Evolutionary conservation across 2,329 filamentous ascomycete genomes (phyloP).

Genomic region (Hymenoscyphus salicellus): DNA sequence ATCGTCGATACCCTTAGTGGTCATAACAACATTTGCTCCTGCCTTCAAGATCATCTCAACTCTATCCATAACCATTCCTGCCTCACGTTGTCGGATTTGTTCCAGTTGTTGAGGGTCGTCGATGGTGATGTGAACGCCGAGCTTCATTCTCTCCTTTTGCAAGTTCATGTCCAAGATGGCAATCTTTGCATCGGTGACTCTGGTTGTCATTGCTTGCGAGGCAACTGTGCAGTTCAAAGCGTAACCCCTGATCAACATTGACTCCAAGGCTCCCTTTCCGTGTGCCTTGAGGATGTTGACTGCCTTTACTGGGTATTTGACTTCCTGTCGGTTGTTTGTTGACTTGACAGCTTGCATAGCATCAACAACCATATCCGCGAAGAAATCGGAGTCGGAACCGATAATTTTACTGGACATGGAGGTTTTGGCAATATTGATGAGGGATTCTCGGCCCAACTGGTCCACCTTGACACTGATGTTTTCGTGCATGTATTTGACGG

Average conservation of each 20-base stretch:
- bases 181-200: constrained; percentile 91
- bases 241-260: constrained; percentile 89
- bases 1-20: constrained; percentile 98
- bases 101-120: constrained; percentile 96
- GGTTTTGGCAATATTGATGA: constrained; percentile 94
- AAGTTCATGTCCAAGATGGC: constrained; percentile 96
- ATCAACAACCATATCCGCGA: constrained; percentile 95
- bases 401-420: constrained; percentile 99
- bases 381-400: constrained; percentile 92
- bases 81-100: constrained; percentile 90
- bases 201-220: constrained; percentile 95
- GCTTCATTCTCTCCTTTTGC: constrained; percentile 98
- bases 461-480: constrained; percentile 97
- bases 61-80: constrained; percentile 87
- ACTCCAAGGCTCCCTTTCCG: constrained; percentile 87
- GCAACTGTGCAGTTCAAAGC: constrained; percentile 98
- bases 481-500: constrained; percentile 98
- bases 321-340: constrained; percentile 83
- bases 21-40: constrained; percentile 92
- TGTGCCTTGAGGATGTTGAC: constrained; percentile 99
- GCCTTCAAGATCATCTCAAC: constrained; percentile 98
- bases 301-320: constrained; percentile 97
- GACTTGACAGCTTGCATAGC: constrained; percentile 93
- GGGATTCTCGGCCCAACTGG: constrained; percentile 80
- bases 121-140: constrained; percentile 96